These are phyloP conservation scores for Drechslera avenae DNA, from an alignment of 2,329 filamentous ascomycete species.

Conservation along the genomic window DNA sequence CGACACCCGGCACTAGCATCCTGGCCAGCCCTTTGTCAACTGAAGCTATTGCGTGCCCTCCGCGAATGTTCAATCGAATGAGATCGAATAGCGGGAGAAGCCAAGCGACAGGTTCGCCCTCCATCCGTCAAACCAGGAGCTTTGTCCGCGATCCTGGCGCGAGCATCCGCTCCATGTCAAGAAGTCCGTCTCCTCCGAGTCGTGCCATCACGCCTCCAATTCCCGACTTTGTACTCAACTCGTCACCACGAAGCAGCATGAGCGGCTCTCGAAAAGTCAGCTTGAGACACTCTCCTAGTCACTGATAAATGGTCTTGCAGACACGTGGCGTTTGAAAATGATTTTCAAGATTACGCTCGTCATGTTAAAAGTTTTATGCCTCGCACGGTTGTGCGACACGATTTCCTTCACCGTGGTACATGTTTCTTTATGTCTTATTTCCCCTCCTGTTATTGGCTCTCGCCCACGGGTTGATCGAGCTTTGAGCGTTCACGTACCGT, in stretches of 20 bases:
- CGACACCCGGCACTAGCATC: slow-evolving; percentile 72
- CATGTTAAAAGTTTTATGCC: slow-evolving; percentile 7
- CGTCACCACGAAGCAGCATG: slow-evolving; percentile 48
- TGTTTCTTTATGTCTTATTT: slow-evolving; percentile 4
- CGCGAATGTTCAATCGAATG: slow-evolving; percentile 46
- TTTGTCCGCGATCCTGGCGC: slow-evolving; percentile 28
- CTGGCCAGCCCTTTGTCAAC: slow-evolving; percentile 72
- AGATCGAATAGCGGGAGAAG: slow-evolving; percentile 39
- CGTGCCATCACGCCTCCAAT: slow-evolving; percentile 50
- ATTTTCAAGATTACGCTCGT: slow-evolving; percentile 1
- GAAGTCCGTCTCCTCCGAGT: slow-evolving; percentile 44
- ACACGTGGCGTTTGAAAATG: not conserved
- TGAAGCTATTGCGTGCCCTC: slow-evolving; percentile 59
- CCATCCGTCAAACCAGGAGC: slow-evolving; percentile 32
- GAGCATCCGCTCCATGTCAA: slow-evolving; percentile 27
- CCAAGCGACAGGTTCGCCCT: slow-evolving; percentile 18
- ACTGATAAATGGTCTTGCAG: slow-evolving; percentile 14
- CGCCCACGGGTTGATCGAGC: slow-evolving; percentile 25
- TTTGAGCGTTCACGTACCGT: slow-evolving; percentile 15
- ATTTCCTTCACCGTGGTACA: slow-evolving; percentile 9
- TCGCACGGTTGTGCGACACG: slow-evolving; percentile 15
- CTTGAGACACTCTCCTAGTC: slow-evolving; percentile 30
- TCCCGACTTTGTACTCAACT: slow-evolving; percentile 51
- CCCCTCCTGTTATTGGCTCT: slow-evolving; percentile 18
- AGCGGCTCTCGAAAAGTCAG: slow-evolving; percentile 38